Evolutionary conservation across 345 rosid genomes (phyloP).

Genomic region (Moricandia arvensis): DNA sequence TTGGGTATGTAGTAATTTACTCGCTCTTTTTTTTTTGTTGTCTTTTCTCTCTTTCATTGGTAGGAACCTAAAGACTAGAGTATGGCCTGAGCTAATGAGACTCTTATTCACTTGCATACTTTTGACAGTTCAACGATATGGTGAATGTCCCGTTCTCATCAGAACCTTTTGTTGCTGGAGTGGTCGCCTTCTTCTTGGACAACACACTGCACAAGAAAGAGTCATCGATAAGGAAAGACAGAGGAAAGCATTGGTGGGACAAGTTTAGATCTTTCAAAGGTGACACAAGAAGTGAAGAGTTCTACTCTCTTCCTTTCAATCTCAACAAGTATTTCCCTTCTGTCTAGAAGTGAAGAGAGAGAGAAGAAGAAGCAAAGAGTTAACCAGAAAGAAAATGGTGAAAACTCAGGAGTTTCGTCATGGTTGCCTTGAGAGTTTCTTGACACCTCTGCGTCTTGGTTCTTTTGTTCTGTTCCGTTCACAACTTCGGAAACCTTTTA

Average conservation of each 20-base stretch:
- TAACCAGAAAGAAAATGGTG: conserved; percentile 15
- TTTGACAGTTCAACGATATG: conserved; percentile 91
- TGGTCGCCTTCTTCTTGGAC: conserved; percentile 80
- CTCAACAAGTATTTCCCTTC: conserved; percentile 96
- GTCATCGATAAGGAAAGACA: conserved; percentile 62
- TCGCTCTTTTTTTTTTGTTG: not conserved
- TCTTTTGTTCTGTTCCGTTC: conserved; percentile 23
- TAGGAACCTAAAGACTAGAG: not conserved
- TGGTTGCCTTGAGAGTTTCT: conserved; percentile 15
- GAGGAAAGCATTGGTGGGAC: conserved; percentile 99
- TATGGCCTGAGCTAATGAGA: conserved; percentile 15
- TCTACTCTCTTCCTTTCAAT: conserved; percentile 91
- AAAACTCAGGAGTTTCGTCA: conserved; percentile 10
- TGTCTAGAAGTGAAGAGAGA: conserved; percentile 44
- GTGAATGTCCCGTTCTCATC: conserved; percentile 90
- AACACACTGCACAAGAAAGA: conserved; percentile 66
- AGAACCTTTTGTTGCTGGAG: conserved; percentile 88
- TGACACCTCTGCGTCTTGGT: conserved; percentile 18
- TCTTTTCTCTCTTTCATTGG: not conserved
- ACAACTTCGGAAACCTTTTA: conserved; percentile 19
- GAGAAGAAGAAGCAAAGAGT: conserved; percentile 22
- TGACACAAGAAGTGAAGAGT: conserved; percentile 81
- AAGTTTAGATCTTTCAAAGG: conserved; percentile 69
- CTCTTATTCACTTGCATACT: not conserved
- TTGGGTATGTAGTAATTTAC: conserved; percentile 62